Evolutionary conservation across 768 basidiomycete genomes (phyloP), one percentile per base, ranked within the genome.

Genomic region (Phylloporus scabripes): DNA sequence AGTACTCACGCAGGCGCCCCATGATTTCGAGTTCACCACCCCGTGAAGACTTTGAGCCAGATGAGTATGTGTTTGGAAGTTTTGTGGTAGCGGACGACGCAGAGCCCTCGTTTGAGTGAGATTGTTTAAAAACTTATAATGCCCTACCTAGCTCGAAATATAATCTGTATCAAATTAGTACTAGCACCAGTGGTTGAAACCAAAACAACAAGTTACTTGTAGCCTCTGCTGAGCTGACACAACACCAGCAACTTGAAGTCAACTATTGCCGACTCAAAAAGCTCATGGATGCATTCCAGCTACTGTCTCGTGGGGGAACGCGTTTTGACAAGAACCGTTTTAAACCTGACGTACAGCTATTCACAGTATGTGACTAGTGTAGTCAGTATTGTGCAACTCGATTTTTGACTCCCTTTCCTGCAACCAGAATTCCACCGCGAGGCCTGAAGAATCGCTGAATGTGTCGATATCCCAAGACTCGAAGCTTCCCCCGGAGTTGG

Each of bases 301-400:
- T 96, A 11, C 80, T 98, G 23, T 92, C 93, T 28, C 80, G 90
- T 14, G 94, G 94, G 29, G 91, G 92, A 1, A 78, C 78, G 0
- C 76, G 73, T 48, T 96, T 97, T 56, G 77, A 93, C 74, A 94
- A 89, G 69, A 72, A 71, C 34, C 73, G 76, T 26, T 92, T 86
- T 66, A 76, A 81, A 57, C 67, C 71, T 0, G 90, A 94, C 60
- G 77, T 87, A 7, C 63, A 76, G 24, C 68, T 89, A 7, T 94
- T 95, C 69, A 75, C 77, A 51, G 86, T 86, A 58, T 50, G 73
- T 58, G 42, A 15, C 20, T 8, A 17, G n/a, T 31, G 9, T 21
- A 5, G 7, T 5, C 11, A 2, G 14, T 42, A 23, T 5, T 3
- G 11, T 41, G 2, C 17, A 11, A 11, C 10, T 18, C 2, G 23